Evolutionary conservation across 805 yeast genomes (phyloP).

Genomic region (Nakazawaea populi): DNA sequence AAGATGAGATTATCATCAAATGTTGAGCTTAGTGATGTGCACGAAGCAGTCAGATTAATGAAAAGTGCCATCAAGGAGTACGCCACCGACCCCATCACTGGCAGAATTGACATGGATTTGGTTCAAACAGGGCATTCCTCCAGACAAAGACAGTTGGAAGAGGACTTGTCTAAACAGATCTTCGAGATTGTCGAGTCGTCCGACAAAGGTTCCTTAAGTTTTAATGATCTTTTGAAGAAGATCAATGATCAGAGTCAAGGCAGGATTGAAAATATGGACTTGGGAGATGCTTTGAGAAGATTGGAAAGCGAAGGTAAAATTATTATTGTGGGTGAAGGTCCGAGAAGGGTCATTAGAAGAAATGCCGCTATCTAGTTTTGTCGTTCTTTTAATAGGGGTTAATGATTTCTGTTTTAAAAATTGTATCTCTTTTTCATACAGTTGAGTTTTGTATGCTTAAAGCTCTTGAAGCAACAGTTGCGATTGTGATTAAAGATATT

Average conservation of each 20-base stretch:
- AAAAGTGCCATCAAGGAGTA: constrained; percentile 94
- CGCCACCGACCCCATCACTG: constrained; percentile 97
- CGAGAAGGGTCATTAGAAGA: constrained; percentile 47
- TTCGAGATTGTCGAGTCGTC: constrained; percentile 46
- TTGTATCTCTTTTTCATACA: not conserved
- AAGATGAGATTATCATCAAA: constrained; percentile 76
- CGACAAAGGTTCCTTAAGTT: constrained; percentile 44
- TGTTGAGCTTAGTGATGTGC: constrained; percentile 79
- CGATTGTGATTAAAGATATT: too few relatives aligned
- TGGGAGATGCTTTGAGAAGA: constrained; percentile 60
- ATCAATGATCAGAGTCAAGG: constrained; percentile 62
- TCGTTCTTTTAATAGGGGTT: not conserved
- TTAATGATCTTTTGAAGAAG: constrained; percentile 50
- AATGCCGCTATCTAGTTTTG: constrained; percentile 1
- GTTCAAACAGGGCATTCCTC: constrained; percentile 94
- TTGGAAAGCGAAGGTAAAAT: constrained; percentile 69
- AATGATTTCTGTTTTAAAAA: too few relatives aligned
- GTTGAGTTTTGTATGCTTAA: too few relatives aligned
- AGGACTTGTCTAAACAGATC: constrained; percentile 63
- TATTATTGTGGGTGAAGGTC: constrained; percentile 66
- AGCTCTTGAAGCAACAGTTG: too few relatives aligned
- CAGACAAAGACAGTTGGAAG: constrained; percentile 73
- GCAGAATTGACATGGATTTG: constrained; percentile 94
- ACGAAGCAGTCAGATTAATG: constrained; percentile 89
- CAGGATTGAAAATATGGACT: constrained; percentile 64